phyloP scores from a whole-genome alignment of 148 eudicot genomes.

The Chenopodium suecicum region DNA sequence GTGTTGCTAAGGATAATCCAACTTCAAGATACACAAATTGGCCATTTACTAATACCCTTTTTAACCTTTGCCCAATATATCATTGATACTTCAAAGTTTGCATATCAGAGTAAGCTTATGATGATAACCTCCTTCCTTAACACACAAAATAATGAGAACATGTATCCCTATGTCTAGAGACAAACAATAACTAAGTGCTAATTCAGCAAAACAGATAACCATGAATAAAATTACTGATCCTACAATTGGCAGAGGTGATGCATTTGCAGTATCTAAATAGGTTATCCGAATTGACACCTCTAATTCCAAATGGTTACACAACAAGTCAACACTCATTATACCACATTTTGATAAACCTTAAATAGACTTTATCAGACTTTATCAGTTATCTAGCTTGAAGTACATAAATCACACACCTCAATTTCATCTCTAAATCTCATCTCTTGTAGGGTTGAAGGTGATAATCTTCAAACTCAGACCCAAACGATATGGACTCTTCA shows the following conservation, averaged over 20 bases:
- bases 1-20: no score
- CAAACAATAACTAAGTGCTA: no score
- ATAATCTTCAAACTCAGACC: slow-evolving; percentile 71
- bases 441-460: slow-evolving; percentile 83
- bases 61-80: no score
- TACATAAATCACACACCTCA: slow-evolving; percentile 9
- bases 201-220: no score
- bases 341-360: background rate
- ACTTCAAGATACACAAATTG: no score
- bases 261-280: background rate
- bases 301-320: background rate
- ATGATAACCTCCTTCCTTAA: background rate
- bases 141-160: no score
- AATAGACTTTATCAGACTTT: background rate
- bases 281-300: no score
- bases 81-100: background rate
- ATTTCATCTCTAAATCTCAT: slow-evolving; percentile 29
- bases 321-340: background rate
- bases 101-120: background rate
- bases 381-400: background rate
- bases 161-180: no score
- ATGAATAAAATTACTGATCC: background rate
- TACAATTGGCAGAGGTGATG: background rate
- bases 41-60: no score
- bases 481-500: slow-evolving; percentile 76